A percentile compares a stretch with the other conserved stretches of the same genome.
Conservation (phyloP, 306 rosid genomes). For the Astragalus glycyphyllos region DNA sequence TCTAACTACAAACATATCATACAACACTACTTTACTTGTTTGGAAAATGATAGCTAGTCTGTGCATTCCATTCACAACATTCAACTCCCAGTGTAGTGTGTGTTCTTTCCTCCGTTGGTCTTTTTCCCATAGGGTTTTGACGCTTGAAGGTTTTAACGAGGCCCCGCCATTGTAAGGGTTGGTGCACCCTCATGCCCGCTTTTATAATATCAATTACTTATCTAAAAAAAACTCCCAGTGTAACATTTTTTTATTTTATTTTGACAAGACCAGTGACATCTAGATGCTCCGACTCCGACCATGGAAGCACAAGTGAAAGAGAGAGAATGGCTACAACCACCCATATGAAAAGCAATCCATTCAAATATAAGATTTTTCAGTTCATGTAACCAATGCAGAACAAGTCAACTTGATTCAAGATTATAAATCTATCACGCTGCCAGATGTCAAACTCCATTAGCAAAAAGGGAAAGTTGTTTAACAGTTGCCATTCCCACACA, state of each 20-base stretch:
- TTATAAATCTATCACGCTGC: not conserved
- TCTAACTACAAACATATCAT: not conserved
- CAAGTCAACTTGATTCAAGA: conserved; percentile 14
- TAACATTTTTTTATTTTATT: too few relatives aligned
- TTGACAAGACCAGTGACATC: too few relatives aligned
- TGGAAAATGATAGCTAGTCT: not conserved
- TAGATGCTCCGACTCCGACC: not conserved
- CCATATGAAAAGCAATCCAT: conserved; percentile 27
- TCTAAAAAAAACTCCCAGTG: too few relatives aligned
- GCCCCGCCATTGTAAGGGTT: too few relatives aligned
- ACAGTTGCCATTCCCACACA: conserved; percentile 13
- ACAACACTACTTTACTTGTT: not conserved
- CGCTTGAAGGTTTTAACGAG: too few relatives aligned
- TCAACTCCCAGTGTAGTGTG: not conserved
- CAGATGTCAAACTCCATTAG: conserved; percentile 32
- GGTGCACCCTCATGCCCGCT: too few relatives aligned
- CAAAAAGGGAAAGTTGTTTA: conserved; percentile 10
- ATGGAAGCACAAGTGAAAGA: conserved; percentile 1
- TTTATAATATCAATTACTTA: too few relatives aligned
- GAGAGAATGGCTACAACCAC: not conserved
- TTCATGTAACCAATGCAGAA: conserved; percentile 18
- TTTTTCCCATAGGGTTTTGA: too few relatives aligned
- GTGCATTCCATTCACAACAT: too few relatives aligned
- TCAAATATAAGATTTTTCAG: conserved; percentile 22
- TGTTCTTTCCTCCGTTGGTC: too few relatives aligned